Base-by-base conservation (phyloP, 352 stramenopile species). In the Blastocystis hominis region DNA sequence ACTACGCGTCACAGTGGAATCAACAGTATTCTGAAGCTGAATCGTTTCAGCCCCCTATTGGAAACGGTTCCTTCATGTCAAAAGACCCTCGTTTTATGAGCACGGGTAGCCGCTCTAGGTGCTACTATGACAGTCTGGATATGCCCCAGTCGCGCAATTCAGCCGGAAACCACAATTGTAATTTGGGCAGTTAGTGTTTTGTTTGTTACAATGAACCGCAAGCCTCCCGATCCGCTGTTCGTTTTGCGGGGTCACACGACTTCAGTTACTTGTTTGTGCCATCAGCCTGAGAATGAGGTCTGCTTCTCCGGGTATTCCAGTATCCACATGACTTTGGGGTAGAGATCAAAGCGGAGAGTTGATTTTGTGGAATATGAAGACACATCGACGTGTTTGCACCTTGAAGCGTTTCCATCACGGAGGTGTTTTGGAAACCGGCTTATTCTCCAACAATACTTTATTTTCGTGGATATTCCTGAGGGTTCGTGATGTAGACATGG, bases 331-430 rank as follows among this genome's bases (percentile, higher is more conserved):
- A 36, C 20, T 20, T 55, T 13, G 55, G 6, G 44, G 4, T 84
- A 84, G 72, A 53, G 44, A 47, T 30, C 72, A 84, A 40, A 66
- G 20, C 15, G 72, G 72, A 36, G 40, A 64, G 46, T 7, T 84
- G 7, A 24, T 46, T 54, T 34, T 84, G 20, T 84, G 72, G 72
- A 68, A 68, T 84, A 84, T 53, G 40, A 5, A 34, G 56, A 68
- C 72, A 2, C 30, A 61, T 50, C 36, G 47, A 46, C n/a, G 34
- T 44, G 30, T 42, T 24, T n/a, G 15, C 2, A n/a, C 13, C 55
- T 38, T 61, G 36, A n/a, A 47, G 40, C 30, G 55, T 13, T 53
- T n/a, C 10, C 20, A 84, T n/a, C 7, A 4, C 44, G 72, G 54
- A 55, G 72, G 72, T 1, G 50, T 66, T 3, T 42, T 84, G 5